Base-by-base conservation (phyloP, 129 eudicot species). In the Logfia minima region DNA sequence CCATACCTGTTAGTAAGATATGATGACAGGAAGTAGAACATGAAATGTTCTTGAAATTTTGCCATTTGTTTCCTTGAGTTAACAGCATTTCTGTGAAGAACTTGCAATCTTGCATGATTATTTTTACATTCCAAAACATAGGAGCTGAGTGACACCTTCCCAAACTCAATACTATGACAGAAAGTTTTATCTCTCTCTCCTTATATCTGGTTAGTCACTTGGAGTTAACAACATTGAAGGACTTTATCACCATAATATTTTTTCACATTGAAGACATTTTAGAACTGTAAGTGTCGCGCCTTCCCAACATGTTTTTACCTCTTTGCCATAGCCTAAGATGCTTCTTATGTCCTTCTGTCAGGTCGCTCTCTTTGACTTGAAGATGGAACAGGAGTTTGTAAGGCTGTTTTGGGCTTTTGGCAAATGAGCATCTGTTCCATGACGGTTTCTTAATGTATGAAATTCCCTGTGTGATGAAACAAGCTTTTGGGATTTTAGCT, bases 401-500 rank as follows among this genome's bases (percentile, higher is more conserved):
- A 80, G 35, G 60, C 58, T 11, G 78, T 22, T 61, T 24, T 13
- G 24, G 29, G 18, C 21, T 19, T 53, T 53, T 39, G 11, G 81
- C 16, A 56, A 81, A 7, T 13, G 84, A 74, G 56, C 41, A 58
- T 21, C n/a, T 71, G 24, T 78, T 62, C 53, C 75, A 39, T 6
- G 68, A 35, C 4, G 53, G 37, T 45, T 69, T 77, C 70, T 41
- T 77, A 8, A 65, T 55, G 69, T 72, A 81, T 28, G 81, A 77
- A 62, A 81, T 74, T 73, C 55, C 68, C 43, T 34, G 59, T 70
- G 10, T 70, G 77, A 45, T 59, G 79, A n/a, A 21, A 66, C 77
- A 69, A 22, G 70, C 34, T 22, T 10, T 67, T 5, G 72, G 66
- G 37, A 61, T 28, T 65, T 64, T 72, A 28, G 74, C 76, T 63